These are phyloP conservation scores for Fusarium sp. DNA, from an alignment of 2,329 filamentous ascomycete species.

Conservation along the genomic window DNA sequence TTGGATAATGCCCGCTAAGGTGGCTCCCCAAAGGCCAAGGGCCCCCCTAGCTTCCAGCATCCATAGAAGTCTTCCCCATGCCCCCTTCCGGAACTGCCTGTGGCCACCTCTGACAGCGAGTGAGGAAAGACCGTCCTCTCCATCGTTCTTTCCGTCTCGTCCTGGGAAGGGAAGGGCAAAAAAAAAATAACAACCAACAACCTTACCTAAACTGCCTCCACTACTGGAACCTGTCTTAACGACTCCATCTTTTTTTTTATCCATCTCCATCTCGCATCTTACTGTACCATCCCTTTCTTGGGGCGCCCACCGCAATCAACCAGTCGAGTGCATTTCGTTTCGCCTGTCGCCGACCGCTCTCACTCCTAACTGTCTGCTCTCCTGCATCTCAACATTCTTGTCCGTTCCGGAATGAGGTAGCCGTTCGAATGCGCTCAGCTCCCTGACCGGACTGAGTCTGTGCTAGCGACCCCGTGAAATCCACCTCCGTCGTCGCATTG, in stretches of 20 bases:
- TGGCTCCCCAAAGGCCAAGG: slow-evolving; percentile 17
- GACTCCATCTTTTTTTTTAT: slow-evolving; percentile 47
- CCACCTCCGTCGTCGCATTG: slow-evolving; percentile 49
- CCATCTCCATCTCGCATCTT: slow-evolving; percentile 42
- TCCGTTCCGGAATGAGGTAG: slow-evolving; percentile 68
- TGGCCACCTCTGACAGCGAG: slow-evolving; percentile 33
- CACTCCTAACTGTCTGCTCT: slow-evolving; percentile 20
- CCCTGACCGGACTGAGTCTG: slow-evolving; percentile 70
- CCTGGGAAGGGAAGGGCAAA: slow-evolving; percentile 16
- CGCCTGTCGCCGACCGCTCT: slow-evolving; percentile 23
- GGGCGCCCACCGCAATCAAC: slow-evolving; percentile 33
- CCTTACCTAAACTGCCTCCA: slow-evolving; percentile 33
- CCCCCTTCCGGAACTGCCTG: slow-evolving; percentile 37
- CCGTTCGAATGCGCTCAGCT: slow-evolving; percentile 67
- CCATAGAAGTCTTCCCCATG: slow-evolving; percentile 18
- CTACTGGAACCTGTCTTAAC: slow-evolving; percentile 30
- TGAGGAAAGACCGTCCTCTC: slow-evolving; percentile 28
- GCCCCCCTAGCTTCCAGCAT: slow-evolving; percentile 12
- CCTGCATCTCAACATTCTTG: slow-evolving; percentile 25
- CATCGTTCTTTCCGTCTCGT: slow-evolving; percentile 29
- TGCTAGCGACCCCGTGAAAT: slow-evolving; percentile 47
- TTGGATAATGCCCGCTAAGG: slow-evolving; percentile 15
- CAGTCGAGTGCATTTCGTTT: slow-evolving; percentile 1
- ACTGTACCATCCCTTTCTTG: slow-evolving; percentile 39
- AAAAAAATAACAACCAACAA: slow-evolving; percentile 30